Evolutionary conservation across 1,284 basidiomycete genomes (phyloP).

Genomic region (Puccinia sorghi): DNA sequence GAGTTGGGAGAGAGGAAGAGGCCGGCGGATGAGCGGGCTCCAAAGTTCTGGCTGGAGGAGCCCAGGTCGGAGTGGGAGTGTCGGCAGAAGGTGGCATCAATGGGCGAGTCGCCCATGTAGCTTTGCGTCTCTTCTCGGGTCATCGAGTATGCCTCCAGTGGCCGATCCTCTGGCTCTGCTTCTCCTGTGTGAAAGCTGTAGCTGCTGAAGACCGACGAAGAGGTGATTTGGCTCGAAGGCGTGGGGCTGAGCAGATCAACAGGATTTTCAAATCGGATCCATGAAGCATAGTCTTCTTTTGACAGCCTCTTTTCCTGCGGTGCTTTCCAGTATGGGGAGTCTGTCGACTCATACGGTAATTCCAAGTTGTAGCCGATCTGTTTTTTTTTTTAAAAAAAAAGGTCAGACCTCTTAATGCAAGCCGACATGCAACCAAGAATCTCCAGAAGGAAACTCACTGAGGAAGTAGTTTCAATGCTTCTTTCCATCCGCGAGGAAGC

Average conservation of each 20-base stretch:
- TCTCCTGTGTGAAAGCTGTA: not conserved
- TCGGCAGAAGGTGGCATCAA: not conserved
- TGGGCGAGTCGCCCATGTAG: conserved; percentile 6
- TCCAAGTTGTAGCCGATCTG: conserved; percentile 24
- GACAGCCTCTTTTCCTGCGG: conserved; percentile 4
- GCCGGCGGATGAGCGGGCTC: not conserved
- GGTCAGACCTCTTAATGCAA: not conserved
- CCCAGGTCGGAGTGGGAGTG: conserved; percentile 1
- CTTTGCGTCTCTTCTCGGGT: conserved; percentile 25
- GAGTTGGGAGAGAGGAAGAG: not conserved
- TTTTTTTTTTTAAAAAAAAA: not conserved
- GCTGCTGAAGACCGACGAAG: conserved; percentile 8
- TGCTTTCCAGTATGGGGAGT: not conserved
- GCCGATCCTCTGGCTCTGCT: not conserved
- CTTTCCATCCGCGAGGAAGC: conserved; percentile 13
- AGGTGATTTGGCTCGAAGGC: not conserved
- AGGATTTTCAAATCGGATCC: conserved; percentile 36
- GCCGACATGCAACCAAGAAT: not conserved
- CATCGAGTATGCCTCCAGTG: not conserved
- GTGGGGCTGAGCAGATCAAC: conserved; percentile 22
- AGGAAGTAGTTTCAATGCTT: conserved; percentile 27
- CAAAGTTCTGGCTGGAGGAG: conserved; percentile 2
- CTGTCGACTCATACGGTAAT: not conserved
- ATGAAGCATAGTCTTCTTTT: conserved; percentile 22
- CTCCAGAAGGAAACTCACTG: not conserved